These are phyloP conservation scores for Candida germanica DNA, from an alignment of 805 yeast genomes.

Conservation along the genomic window DNA sequence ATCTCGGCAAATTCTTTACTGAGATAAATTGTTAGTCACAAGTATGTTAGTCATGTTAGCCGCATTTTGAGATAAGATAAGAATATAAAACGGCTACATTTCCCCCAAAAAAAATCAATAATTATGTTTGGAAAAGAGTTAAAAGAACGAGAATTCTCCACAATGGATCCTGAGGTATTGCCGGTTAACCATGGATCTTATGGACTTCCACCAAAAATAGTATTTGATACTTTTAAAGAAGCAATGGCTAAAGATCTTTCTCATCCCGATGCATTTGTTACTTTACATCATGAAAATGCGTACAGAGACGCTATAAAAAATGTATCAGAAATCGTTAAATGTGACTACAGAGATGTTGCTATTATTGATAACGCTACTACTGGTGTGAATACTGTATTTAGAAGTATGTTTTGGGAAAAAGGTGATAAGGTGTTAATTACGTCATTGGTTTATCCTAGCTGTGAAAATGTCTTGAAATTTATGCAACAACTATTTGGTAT, in stretches of 20 bases:
- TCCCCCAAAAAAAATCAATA: no score
- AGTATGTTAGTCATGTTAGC: no score
- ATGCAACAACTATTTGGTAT: slow-evolving; percentile 29
- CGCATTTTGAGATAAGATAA: no score
- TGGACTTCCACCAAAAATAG: slow-evolving; percentile 53
- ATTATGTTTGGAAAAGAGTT: slow-evolving; percentile 48
- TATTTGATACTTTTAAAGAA: slow-evolving; percentile 36
- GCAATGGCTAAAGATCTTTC: slow-evolving; percentile 20
- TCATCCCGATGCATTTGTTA: slow-evolving; percentile 49
- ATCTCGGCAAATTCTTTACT: no score
- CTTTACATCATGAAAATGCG: slow-evolving; percentile 21
- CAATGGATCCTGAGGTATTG: slow-evolving; percentile 34
- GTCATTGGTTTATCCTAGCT: slow-evolving; percentile 52
- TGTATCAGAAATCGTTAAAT: slow-evolving; percentile 37
- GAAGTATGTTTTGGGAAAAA: slow-evolving; percentile 49
- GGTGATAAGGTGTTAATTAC: slow-evolving; percentile 52
- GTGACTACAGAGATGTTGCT: slow-evolving; percentile 48
- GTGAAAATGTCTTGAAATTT: slow-evolving; percentile 49
- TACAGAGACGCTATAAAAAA: slow-evolving; percentile 38
- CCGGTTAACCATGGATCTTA: slow-evolving; percentile 66
- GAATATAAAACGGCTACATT: no score
- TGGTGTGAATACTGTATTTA: slow-evolving; percentile 54
- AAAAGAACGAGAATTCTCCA: slow-evolving; percentile 45
- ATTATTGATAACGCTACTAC: slow-evolving; percentile 58
- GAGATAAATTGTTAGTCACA: no score